Evolutionary conservation across 129 eudicot genomes (phyloP).

Genomic region (Silybum marianum): DNA sequence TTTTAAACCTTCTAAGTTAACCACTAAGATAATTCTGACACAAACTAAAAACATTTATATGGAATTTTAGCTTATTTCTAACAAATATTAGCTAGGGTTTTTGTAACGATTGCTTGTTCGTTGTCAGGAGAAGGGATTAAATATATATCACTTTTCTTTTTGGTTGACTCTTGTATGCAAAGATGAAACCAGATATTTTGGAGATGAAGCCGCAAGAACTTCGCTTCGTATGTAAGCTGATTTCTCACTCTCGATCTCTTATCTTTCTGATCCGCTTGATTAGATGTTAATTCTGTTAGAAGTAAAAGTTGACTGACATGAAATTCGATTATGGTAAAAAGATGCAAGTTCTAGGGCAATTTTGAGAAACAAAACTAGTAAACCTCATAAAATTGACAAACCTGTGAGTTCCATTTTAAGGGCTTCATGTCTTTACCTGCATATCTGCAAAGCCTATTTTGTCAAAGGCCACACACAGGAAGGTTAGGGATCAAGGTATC

Average conservation of each 20-base stretch:
- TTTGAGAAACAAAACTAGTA: conserved; percentile 7
- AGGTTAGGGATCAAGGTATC: not conserved
- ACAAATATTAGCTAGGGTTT: conserved; percentile 26
- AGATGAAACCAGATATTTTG: conserved; percentile 53
- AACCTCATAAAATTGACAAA: not conserved
- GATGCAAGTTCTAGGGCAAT: not conserved
- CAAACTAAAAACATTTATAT: too few relatives aligned
- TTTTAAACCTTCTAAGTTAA: too few relatives aligned
- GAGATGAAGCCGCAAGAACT: conserved; percentile 69
- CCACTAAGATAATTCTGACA: too few relatives aligned
- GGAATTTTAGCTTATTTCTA: too few relatives aligned
- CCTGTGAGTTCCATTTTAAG: not conserved
- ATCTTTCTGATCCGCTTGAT: conserved; percentile 1
- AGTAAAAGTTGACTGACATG: not conserved
- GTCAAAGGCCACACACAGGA: not conserved
- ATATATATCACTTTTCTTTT: conserved; percentile 12
- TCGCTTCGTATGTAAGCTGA: conserved; percentile 46
- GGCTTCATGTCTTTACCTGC: not conserved
- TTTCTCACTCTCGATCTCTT: conserved; percentile 4
- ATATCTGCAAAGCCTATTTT: conserved; percentile 10
- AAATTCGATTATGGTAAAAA: conserved; percentile 4
- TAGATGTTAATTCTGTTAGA: conserved; percentile 4
- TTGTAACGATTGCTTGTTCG: conserved; percentile 9
- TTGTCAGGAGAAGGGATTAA: conserved; percentile 30
- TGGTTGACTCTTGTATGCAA: conserved; percentile 24